Evolutionary conservation across 306 rosid species (phyloP).

Genomic region (Chamaecrista fasciculata): DNA sequence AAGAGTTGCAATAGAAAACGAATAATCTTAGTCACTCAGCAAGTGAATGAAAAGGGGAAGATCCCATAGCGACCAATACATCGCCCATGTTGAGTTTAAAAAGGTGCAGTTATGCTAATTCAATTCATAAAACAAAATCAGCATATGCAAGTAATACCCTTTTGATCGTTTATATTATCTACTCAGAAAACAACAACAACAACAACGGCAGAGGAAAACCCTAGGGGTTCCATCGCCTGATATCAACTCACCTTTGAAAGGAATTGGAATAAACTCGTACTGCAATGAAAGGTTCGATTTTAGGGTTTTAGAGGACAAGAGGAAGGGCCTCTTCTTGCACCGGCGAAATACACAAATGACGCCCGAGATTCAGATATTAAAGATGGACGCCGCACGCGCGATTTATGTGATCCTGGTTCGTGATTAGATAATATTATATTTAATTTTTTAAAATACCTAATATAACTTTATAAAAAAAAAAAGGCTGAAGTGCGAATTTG

Average conservation of each 20-base stretch:
- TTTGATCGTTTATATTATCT: background rate
- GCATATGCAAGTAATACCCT: background rate
- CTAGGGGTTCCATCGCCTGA: background rate
- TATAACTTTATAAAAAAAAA: too few species aligned
- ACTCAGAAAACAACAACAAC: background rate
- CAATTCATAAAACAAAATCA: background rate
- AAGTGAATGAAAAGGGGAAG: background rate
- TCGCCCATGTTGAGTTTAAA: background rate
- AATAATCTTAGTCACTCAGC: background rate
- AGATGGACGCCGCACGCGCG: background rate
- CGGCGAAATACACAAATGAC: background rate
- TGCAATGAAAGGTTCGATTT: background rate
- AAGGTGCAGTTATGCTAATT: background rate
- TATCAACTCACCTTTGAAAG: conserved; percentile 34
- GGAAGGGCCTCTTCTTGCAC: background rate
- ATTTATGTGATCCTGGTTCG: background rate
- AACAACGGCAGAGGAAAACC: too few species aligned
- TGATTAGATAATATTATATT: too few species aligned
- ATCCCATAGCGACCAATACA: background rate
- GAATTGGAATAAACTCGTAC: background rate
- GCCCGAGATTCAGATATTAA: too few species aligned
- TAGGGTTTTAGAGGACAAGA: background rate
- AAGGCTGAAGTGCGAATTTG: too few species aligned
- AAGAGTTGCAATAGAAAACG: background rate
- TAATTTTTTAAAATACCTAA: too few species aligned